Conservation (phyloP, 306 rosid species). For the Acacia crassicarpa region DNA sequence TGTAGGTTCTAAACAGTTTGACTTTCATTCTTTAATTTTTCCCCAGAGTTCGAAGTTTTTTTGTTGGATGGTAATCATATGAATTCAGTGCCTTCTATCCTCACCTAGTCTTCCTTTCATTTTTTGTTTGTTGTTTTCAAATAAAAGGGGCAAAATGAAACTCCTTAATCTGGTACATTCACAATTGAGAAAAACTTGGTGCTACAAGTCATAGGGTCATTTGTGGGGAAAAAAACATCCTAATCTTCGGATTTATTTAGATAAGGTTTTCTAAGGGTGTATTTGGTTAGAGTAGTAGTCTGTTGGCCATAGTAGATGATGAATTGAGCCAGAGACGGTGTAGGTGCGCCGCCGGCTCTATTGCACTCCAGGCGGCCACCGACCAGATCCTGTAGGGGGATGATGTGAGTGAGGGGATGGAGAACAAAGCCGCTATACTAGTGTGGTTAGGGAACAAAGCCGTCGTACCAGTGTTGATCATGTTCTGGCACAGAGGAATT, state of each 20-base stretch:
- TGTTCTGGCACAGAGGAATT: too few relatives aligned
- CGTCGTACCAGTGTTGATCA: too few relatives aligned
- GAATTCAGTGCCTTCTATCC: background rate
- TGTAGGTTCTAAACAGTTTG: background rate
- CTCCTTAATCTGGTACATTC: too few relatives aligned
- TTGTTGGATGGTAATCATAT: background rate
- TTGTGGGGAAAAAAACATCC: too few relatives aligned
- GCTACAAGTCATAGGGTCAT: too few relatives aligned
- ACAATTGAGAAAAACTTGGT: too few relatives aligned
- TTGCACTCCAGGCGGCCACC: slow-evolving; percentile 67
- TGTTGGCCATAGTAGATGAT: slow-evolving; percentile 61
- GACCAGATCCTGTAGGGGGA: slow-evolving; percentile 77
- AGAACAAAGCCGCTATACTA: slow-evolving; percentile 63
- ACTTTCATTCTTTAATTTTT: background rate
- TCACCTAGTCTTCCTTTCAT: background rate
- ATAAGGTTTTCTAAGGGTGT: too few relatives aligned
- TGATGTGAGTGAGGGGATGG: too few relatives aligned
- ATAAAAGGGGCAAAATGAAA: too few relatives aligned
- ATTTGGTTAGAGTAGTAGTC: slow-evolving; percentile 33
- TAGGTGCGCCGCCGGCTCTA: slow-evolving; percentile 53
- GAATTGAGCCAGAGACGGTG: slow-evolving; percentile 66
- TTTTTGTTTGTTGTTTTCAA: too few relatives aligned
- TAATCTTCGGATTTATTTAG: too few relatives aligned
- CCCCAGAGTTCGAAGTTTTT: background rate
- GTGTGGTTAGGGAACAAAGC: too few relatives aligned